These are phyloP conservation scores for Exophiala phaeomuriformis DNA, from an alignment of 2,329 filamentous ascomycete genomes.

Conservation along the genomic window DNA sequence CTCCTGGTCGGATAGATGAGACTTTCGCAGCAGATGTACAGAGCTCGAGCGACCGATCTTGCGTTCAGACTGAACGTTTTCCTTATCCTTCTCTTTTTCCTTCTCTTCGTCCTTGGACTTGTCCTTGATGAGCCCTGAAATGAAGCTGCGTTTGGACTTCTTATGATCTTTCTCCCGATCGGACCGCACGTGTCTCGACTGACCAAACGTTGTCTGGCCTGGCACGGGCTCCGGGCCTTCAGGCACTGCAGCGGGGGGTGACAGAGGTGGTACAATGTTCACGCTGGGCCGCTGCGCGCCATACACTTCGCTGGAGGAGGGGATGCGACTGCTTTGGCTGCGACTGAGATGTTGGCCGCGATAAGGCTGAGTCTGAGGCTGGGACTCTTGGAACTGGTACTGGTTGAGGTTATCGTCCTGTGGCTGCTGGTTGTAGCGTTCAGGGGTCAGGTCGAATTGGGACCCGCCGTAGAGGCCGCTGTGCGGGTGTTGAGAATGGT, in stretches of 20 bases:
- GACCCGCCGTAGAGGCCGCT: background rate
- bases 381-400: slow-evolving; percentile 12
- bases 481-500: background rate
- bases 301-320: slow-evolving; percentile 18
- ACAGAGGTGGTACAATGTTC: slow-evolving; percentile 18
- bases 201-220: slow-evolving; percentile 24
- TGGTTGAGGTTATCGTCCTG: slow-evolving; percentile 2
- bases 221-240: slow-evolving; percentile 18
- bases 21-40: slow-evolving; percentile 24
- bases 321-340: slow-evolving; percentile 17
- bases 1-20: slow-evolving; percentile 13
- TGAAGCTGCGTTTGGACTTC: slow-evolving; percentile 22
- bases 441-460: slow-evolving; percentile 2
- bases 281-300: slow-evolving; percentile 21
- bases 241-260: slow-evolving; percentile 16
- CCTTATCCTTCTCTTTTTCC: slow-evolving; percentile 22
- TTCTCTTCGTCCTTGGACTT: slow-evolving; percentile 24
- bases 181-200: slow-evolving; percentile 20
- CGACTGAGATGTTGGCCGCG: slow-evolving; percentile 15
- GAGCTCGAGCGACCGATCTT: slow-evolving; percentile 25
- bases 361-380: slow-evolving; percentile 17
- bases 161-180: slow-evolving; percentile 22
- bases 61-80: slow-evolving; percentile 10
- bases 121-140: slow-evolving; percentile 22
- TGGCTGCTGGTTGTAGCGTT: slow-evolving; percentile 12